Evolutionary conservation across 306 rosid genomes (phyloP).

Genomic region (Lablab purpureus): DNA sequence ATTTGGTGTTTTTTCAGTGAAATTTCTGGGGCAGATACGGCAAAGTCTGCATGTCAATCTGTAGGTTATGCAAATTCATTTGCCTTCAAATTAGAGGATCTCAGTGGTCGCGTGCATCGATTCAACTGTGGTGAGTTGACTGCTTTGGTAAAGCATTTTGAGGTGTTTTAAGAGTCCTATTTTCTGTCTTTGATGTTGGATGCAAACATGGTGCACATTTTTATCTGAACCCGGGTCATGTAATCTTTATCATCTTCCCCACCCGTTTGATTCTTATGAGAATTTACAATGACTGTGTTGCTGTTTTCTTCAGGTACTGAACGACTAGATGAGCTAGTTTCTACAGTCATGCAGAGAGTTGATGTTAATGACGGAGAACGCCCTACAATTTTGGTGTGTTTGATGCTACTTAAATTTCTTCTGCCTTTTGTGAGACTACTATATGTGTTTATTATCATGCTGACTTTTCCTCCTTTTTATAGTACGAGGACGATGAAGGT

Average conservation of each 20-base stretch:
- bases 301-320: slow-evolving; percentile 64
- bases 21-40: slow-evolving; percentile 65
- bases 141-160: slow-evolving; percentile 31
- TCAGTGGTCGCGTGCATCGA: slow-evolving; percentile 80
- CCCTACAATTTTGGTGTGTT: slow-evolving; percentile 78
- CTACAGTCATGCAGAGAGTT: slow-evolving; percentile 73
- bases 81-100: slow-evolving; percentile 84
- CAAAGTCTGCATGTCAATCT: slow-evolving; percentile 64
- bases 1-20: slow-evolving; percentile 66
- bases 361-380: slow-evolving; percentile 51
- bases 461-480: slow-evolving; percentile 33
- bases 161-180: slow-evolving; percentile 1
- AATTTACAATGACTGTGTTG: slow-evolving; percentile 28
- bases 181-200: slow-evolving; percentile 11
- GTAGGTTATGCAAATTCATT: slow-evolving; percentile 76
- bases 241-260: slow-evolving; percentile 7
- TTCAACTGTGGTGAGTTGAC: slow-evolving; percentile 75
- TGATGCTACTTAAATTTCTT: slow-evolving; percentile 26
- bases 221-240: slow-evolving; percentile 7
- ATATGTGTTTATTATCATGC: background rate
- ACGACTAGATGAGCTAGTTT: slow-evolving; percentile 72
- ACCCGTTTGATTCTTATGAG: slow-evolving; percentile 19
- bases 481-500: slow-evolving; percentile 98
- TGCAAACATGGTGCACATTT: slow-evolving; percentile 24
- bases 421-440: slow-evolving; percentile 28